A percentile compares a stretch with the other conserved stretches of the same genome.
phyloP scores from a whole-genome alignment of 305 asterid species.

The Nicotiana rustica region DNA sequence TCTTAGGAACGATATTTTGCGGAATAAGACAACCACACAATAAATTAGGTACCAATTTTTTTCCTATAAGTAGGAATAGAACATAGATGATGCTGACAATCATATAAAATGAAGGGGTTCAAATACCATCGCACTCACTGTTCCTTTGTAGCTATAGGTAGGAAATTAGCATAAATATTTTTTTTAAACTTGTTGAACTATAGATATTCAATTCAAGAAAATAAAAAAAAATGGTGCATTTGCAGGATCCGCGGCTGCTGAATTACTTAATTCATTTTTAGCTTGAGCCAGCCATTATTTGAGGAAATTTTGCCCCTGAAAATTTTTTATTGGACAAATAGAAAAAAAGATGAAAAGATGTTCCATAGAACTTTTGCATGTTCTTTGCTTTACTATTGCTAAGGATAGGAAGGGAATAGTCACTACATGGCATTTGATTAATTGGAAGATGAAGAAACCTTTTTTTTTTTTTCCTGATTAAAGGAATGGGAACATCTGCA shows the following conservation, averaged over 20 bases:
- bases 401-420: conserved; percentile 31
- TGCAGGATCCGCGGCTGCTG: not conserved
- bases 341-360: not conserved
- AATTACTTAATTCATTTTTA: not conserved
- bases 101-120: not conserved
- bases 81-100: conserved; percentile 18
- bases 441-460: conserved; percentile 44
- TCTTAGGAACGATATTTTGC: not conserved
- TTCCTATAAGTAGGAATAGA: not conserved
- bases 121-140: not conserved
- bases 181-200: not conserved
- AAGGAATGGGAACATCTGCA: conserved; percentile 34
- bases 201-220: not conserved
- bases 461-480: not conserved
- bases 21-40: conserved; percentile 5
- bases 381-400: conserved; percentile 31
- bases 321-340: not conserved
- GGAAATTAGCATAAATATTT: not conserved
- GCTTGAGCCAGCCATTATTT: not conserved
- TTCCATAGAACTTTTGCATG: conserved; percentile 37
- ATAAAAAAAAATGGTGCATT: not conserved
- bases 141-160: not conserved
- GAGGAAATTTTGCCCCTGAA: not conserved
- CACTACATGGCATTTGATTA: conserved; percentile 40
- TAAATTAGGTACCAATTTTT: conserved; percentile 2